Percentiles rank a stretch among this genome's conserved stretches.
Evolutionary conservation across 2,329 filamentous ascomycete genomes (phyloP).

Genomic region (Penicillium sp.): DNA sequence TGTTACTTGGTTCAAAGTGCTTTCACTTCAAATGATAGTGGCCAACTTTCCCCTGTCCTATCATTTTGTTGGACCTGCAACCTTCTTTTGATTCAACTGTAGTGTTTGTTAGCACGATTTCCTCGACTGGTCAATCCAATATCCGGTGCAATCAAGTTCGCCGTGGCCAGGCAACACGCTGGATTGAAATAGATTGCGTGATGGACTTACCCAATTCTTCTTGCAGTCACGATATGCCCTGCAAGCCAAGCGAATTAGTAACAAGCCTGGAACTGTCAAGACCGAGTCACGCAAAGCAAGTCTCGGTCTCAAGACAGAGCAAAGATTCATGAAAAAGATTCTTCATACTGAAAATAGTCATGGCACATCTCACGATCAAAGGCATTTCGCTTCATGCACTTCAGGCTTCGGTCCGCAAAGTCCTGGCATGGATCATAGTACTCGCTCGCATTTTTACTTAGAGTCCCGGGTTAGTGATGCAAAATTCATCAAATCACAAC

Average conservation of each 20-base stretch:
- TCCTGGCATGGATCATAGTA: constrained; percentile 96
- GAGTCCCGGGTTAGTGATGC: constrained; percentile 2
- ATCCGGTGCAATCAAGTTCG: no score
- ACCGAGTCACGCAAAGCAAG: not conserved
- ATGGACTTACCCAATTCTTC: constrained; percentile 72
- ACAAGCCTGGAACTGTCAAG: constrained; percentile 6
- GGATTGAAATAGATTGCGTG: no score
- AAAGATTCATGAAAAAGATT: not conserved
- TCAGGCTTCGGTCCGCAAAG: constrained; percentile 75
- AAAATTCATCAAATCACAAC: no score
- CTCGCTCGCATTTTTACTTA: constrained; percentile 78
- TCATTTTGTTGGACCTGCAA: constrained; percentile 5
- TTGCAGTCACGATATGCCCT: constrained; percentile 94
- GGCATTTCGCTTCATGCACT: constrained; percentile 80
- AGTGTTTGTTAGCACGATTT: constrained; percentile 1
- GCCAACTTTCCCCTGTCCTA: no score
- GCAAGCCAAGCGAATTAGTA: constrained; percentile 7
- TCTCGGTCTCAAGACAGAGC: no score
- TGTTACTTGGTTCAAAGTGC: no score
- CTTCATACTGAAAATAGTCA: constrained; percentile 86
- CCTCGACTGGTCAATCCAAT: no score
- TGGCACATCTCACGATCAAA: constrained; percentile 84
- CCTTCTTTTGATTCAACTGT: constrained; percentile 32
- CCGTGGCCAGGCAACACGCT: no score
- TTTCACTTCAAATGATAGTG: no score